These are phyloP conservation scores for Xylariaceae sp. DNA, from an alignment of 2,329 filamentous ascomycete genomes.

Conservation along the genomic window DNA sequence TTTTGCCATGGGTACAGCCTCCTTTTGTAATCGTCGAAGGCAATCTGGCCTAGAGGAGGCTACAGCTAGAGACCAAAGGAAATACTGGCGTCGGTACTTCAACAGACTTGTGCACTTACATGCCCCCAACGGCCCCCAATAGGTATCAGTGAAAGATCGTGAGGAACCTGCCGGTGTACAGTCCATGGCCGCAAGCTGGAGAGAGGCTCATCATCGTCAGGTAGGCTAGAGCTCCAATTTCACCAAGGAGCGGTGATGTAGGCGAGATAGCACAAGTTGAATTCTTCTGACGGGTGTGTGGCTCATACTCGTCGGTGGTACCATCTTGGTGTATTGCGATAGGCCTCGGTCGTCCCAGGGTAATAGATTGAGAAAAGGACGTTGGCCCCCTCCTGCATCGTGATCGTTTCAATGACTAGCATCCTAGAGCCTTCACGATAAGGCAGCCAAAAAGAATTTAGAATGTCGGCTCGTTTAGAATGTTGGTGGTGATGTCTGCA, in stretches of 20 bases:
- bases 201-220: constrained; percentile 2
- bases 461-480: too few species aligned
- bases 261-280: neutral
- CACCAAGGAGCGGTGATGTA: neutral
- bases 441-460: too few species aligned
- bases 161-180: neutral
- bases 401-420: too few species aligned
- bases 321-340: constrained; percentile 14
- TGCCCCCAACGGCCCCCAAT: neutral
- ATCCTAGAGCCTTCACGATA: too few species aligned
- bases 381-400: too few species aligned
- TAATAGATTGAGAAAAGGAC: neutral
- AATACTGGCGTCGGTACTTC: neutral
- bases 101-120: neutral
- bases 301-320: neutral
- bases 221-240: neutral
- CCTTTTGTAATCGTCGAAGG: constrained; percentile 4
- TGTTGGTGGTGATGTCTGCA: too few species aligned
- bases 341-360: neutral
- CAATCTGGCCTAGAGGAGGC: neutral
- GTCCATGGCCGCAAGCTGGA: neutral
- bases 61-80: neutral
- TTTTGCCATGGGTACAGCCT: neutral
- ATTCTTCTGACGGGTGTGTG: neutral
- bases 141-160: neutral